phyloP scores from a whole-genome alignment of 2,329 filamentous ascomycete species.

The Monosporascus cannonballus region DNA sequence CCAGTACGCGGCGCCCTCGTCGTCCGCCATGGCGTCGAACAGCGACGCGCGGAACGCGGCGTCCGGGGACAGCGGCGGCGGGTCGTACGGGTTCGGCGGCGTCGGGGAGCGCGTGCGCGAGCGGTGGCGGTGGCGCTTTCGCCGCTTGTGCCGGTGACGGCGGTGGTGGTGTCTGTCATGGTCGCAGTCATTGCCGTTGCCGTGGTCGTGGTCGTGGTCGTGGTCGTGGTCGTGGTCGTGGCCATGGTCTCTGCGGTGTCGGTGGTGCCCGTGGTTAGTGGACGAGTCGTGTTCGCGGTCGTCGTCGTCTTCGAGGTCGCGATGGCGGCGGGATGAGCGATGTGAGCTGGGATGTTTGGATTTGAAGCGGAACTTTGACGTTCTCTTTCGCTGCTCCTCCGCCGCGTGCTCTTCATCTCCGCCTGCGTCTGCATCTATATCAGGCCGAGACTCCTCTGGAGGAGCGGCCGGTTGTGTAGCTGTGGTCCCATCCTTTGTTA shows the following conservation, averaged over 20 bases:
- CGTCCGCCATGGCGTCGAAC: conserved; percentile 94
- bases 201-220: no score
- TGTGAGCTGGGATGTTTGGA: conserved; percentile 25
- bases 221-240: no score
- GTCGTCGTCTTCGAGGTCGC: not conserved
- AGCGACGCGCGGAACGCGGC: conserved; percentile 85
- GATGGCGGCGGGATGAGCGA: conserved; percentile 16
- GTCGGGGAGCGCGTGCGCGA: conserved; percentile 36
- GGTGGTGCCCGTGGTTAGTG: conserved; percentile 1
- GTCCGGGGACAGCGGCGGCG: conserved; percentile 55
- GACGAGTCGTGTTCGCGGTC: not conserved
- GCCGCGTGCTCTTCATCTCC: conserved; percentile 9
- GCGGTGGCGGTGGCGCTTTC: conserved; percentile 22
- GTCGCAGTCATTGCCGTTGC: conserved; percentile 10
- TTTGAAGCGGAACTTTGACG: conserved; percentile 37
- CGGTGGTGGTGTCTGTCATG: conserved; percentile 13
- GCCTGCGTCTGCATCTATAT: no score
- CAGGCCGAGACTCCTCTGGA: conserved; percentile 5
- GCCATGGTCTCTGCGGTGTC: no score
- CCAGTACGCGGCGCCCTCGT: conserved; percentile 95
- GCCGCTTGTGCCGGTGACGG: conserved; percentile 24
- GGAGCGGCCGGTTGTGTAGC: conserved; percentile 3
- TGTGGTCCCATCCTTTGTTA: conserved; percentile 2
- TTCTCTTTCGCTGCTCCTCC: conserved; percentile 13
- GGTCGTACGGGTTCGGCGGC: conserved; percentile 40